phyloP scores from a whole-genome alignment of 2,329 filamentous ascomycete species.

The Sclerotinia trifoliorum region DNA sequence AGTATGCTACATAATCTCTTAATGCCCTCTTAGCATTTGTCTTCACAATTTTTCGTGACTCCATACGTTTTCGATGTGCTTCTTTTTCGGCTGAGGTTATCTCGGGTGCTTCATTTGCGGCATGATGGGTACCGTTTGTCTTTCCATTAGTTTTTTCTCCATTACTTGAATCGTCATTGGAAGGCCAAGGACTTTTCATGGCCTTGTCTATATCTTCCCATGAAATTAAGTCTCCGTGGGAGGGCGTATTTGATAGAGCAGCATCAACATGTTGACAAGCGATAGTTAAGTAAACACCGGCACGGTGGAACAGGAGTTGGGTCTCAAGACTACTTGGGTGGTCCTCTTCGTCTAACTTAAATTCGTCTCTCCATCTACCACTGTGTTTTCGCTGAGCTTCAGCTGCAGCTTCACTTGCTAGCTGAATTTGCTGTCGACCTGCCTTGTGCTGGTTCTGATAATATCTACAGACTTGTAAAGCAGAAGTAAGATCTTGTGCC shows the following conservation, averaged over 20 bases:
- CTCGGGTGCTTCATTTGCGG: slow-evolving; percentile 30
- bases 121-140: slow-evolving; percentile 29
- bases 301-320: slow-evolving; percentile 75
- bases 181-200: background rate
- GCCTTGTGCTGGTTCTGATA: slow-evolving; percentile 39
- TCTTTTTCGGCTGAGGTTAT: slow-evolving; percentile 48
- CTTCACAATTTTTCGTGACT: slow-evolving; percentile 68
- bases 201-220: background rate
- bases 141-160: slow-evolving; percentile 16
- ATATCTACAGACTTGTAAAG: slow-evolving; percentile 50
- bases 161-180: slow-evolving; percentile 32
- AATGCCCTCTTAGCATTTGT: slow-evolving; percentile 73
- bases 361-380: slow-evolving; percentile 47
- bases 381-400: slow-evolving; percentile 38
- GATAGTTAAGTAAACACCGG: slow-evolving; percentile 67
- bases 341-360: slow-evolving; percentile 57
- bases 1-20: slow-evolving; percentile 69
- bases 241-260: slow-evolving; percentile 46
- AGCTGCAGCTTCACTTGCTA: slow-evolving; percentile 44
- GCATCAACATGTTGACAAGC: slow-evolving; percentile 64
- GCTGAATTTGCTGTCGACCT: slow-evolving; percentile 49
- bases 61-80: slow-evolving; percentile 47
- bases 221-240: slow-evolving; percentile 25
- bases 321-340: slow-evolving; percentile 73
- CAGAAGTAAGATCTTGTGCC: slow-evolving; percentile 66